These are phyloP conservation scores for Populus tremula DNA, from an alignment of 345 rosid species.

Conservation along the genomic window DNA sequence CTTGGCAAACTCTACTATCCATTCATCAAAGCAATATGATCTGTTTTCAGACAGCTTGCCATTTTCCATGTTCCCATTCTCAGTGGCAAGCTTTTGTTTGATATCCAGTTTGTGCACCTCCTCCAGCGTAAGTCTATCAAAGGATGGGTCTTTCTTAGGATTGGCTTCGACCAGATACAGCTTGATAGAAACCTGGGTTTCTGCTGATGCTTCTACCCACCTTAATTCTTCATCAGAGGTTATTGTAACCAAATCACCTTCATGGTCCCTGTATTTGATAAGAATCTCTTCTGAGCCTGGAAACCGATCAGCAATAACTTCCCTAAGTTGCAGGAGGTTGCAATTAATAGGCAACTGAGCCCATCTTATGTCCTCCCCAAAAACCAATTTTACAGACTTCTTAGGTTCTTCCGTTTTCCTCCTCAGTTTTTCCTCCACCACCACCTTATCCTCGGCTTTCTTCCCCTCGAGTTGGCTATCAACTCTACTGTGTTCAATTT, in stretches of 20 bases:
- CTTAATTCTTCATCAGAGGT: slow-evolving; percentile 79
- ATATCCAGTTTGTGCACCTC: slow-evolving; percentile 14
- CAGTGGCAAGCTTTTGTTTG: slow-evolving; percentile 9
- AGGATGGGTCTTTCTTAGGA: slow-evolving; percentile 57
- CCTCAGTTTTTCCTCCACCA: slow-evolving; percentile 52
- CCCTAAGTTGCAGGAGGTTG: slow-evolving; percentile 66
- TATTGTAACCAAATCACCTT: slow-evolving; percentile 86
- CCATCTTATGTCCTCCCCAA: slow-evolving; percentile 73
- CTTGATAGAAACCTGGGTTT: slow-evolving; percentile 48
- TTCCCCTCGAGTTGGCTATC: slow-evolving; percentile 35
- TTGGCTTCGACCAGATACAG: slow-evolving; percentile 61
- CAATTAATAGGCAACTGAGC: slow-evolving; percentile 67
- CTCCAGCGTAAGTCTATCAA: slow-evolving; percentile 36
- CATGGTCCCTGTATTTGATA: slow-evolving; percentile 78
- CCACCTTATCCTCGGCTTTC: slow-evolving; percentile 52
- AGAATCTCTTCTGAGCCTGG: slow-evolving; percentile 62
- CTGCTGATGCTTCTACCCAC: slow-evolving; percentile 60
- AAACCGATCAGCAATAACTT: slow-evolving; percentile 67
- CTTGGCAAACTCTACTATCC: slow-evolving; percentile 79
- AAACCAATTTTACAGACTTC: slow-evolving; percentile 66
- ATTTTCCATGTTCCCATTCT: slow-evolving; percentile 36
- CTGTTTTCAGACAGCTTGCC: slow-evolving; percentile 30
- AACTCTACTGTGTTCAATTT: slow-evolving; percentile 35
- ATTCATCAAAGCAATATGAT: slow-evolving; percentile 55
- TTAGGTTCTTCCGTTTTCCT: slow-evolving; percentile 34